Percentiles rank a stretch among this genome's conserved stretches.
Evolutionary conservation across 768 basidiomycete species (phyloP).

Genomic region (Lepiota venenata): DNA sequence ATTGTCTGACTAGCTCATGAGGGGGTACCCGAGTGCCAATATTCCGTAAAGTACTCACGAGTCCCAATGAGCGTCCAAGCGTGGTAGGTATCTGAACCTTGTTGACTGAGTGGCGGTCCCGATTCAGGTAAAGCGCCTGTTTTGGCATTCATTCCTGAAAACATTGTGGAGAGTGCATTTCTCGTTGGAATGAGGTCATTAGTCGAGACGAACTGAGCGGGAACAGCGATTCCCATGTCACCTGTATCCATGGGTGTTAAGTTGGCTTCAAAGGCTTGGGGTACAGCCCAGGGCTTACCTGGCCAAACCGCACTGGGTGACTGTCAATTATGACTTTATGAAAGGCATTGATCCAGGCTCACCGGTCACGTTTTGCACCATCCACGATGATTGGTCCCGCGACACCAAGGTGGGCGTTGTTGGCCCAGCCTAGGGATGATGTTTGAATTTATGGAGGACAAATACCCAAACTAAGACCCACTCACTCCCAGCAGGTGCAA

Average conservation of each 20-base stretch:
- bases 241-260: constrained; percentile 24
- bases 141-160: constrained; percentile 44
- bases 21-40: not conserved
- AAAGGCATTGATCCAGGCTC: constrained; percentile 6
- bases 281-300: constrained; percentile 25
- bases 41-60: constrained; percentile 22
- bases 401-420: constrained; percentile 51
- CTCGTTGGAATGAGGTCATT: constrained; percentile 53
- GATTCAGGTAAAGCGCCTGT: constrained; percentile 58
- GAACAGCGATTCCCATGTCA: constrained; percentile 63
- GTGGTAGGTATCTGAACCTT: constrained; percentile 53
- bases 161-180: constrained; percentile 59
- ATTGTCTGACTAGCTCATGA: constrained; percentile 35
- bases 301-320: constrained; percentile 51
- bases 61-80: constrained; percentile 61
- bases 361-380: constrained; percentile 57
- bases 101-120: constrained; percentile 43
- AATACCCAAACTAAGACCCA: not conserved
- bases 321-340: not conserved
- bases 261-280: not conserved
- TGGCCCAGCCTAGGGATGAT: constrained; percentile 41
- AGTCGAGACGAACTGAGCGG: constrained; percentile 59
- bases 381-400: constrained; percentile 62
- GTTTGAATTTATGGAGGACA: not conserved
- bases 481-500: constrained; percentile 40